Evolutionary conservation across 495 filamentous ascomycete species (phyloP), one percentile per base, ranked within the genome.

Genomic region (Paragyromitra xinjiangensis): DNA sequence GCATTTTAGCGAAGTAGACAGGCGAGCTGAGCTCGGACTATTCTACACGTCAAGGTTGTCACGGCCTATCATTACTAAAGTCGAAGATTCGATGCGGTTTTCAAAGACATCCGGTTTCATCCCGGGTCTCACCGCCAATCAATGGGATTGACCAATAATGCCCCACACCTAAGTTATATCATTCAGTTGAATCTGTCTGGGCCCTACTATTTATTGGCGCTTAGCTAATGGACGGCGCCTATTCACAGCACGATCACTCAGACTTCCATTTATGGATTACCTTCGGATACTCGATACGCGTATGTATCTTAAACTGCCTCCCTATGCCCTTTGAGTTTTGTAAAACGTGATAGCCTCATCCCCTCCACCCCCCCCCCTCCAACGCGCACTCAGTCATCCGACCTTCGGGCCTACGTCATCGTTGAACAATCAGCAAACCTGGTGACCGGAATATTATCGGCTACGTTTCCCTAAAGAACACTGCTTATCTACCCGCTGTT

Each of bases 401-500:
- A 77, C 74, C 70, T 61, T 56, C 14, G 24, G 64, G 24, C 22
- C 26, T 62, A 19, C 48, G 26, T 45, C 51, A 58, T 55, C 48
- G 58, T 73, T 73, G 51, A 40, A 12, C 61, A 64, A 16, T 22
- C 37, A 11, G 61, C n/a, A 39, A 59, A 77, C 66, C 74, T 40
- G 74, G 74, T 77, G 63, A 65, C 64, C 74, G 59, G 74, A 51
- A 61, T 22, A 64, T 72, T 64, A 40, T 59, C 69, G 74, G 61
- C 29, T 77, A 12, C 42, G 16, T 26, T 39, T 66, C 71, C 69
- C 74, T 61, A 61, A 62, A 62, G 11, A 19, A 62, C 61, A 58
- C 22, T 26, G 37, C 37, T 39, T 48, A 53, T n/a, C 34, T 68
- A 34, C 68, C 58, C 42, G 40, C 55, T 62, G 24, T 24, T 22